phyloP scores from a whole-genome alignment of 345 rosid species.

The Salix koriyanagi region DNA sequence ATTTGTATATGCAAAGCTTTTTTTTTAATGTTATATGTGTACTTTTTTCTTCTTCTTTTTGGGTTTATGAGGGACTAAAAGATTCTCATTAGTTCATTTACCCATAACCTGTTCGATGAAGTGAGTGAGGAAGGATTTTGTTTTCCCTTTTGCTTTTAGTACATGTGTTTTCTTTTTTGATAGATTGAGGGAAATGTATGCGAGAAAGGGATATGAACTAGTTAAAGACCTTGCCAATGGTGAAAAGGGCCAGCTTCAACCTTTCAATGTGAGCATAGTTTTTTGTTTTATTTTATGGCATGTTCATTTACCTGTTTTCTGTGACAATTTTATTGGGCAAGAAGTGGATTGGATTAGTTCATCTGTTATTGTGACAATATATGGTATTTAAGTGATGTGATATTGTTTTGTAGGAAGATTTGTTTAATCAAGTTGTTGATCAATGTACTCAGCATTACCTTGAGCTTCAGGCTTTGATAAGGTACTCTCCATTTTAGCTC shows the following conservation, averaged over 20 bases:
- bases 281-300: background rate
- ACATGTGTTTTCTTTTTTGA: background rate
- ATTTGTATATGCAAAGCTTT: too few species aligned
- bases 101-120: too few species aligned
- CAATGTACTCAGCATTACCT: constrained; percentile 28
- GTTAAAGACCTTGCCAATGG: constrained; percentile 23
- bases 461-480: constrained; percentile 26
- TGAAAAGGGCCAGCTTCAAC: constrained; percentile 34
- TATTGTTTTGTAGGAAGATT: constrained; percentile 19
- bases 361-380: background rate
- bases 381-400: background rate
- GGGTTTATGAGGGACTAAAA: too few species aligned
- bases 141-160: background rate
- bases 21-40: too few species aligned
- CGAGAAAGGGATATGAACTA: constrained; percentile 32
- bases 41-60: too few species aligned
- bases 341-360: background rate
- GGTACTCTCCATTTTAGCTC: constrained; percentile 1
- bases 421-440: constrained; percentile 28
- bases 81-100: too few species aligned
- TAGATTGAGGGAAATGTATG: constrained; percentile 19
- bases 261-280: constrained; percentile 20
- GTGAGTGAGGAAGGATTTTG: too few species aligned
- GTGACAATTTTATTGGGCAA: background rate
- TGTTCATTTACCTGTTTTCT: background rate